A percentile compares a stretch with the other conserved stretches of the same genome.
These are phyloP conservation scores for Serendipita sp. DNA, from an alignment of 768 basidiomycete species.

Conservation along the genomic window DNA sequence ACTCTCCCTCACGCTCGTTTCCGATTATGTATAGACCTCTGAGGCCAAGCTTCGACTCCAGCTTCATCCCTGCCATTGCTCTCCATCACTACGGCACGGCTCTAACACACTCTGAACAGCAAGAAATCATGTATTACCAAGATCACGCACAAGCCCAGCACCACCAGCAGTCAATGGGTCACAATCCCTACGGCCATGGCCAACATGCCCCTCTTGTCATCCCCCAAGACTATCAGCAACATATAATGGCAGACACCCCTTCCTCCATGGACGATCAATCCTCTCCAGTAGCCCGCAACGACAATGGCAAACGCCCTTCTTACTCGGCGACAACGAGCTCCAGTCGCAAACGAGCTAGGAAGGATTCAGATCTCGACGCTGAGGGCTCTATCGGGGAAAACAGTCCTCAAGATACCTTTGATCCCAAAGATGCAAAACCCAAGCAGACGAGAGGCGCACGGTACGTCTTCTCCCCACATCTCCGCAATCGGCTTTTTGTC, in stretches of 20 bases:
- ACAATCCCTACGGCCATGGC: neutral
- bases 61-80: neutral
- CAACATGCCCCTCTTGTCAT: neutral
- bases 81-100: neutral
- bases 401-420: constrained; percentile 18
- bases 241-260: neutral
- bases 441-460: constrained; percentile 78
- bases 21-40: too few relatives aligned
- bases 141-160: neutral
- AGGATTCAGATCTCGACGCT: constrained; percentile 45
- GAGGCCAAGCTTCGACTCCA: neutral
- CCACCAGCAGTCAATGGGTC: neutral
- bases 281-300: constrained; percentile 16
- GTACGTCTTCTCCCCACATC: constrained; percentile 24
- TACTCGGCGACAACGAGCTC: constrained; percentile 28
- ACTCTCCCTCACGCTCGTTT: neutral
- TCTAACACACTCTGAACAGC: neutral
- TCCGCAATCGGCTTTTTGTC: neutral
- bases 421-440: constrained; percentile 48
- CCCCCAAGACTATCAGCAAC: neutral
- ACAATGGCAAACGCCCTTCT: constrained; percentile 52
- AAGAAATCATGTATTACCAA: constrained; percentile 5
- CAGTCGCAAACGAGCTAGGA: constrained; percentile 35
- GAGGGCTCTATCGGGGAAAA: constrained; percentile 20
- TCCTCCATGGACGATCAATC: constrained; percentile 1